Conservation (phyloP, 1,284 basidiomycete genomes). For the Singerocomus inundabilis region DNA sequence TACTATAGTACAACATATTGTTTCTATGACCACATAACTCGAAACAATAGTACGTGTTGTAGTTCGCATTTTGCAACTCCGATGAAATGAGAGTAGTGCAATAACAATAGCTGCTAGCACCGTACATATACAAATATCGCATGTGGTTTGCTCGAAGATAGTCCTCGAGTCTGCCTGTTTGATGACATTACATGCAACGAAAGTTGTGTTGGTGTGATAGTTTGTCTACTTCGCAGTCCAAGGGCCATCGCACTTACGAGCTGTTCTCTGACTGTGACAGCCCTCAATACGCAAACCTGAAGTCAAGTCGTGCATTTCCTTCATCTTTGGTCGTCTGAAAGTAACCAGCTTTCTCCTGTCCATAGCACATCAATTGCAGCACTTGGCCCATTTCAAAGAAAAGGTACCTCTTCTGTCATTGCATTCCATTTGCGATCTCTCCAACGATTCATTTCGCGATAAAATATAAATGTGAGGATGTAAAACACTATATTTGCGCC, state of each 20-base stretch:
- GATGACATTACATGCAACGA: neutral
- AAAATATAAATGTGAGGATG: constrained; percentile 52
- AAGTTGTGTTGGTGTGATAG: neutral
- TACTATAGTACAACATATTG: too few species aligned
- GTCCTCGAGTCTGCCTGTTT: too few species aligned
- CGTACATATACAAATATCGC: too few species aligned
- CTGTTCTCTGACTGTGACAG: neutral
- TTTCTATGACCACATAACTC: too few species aligned
- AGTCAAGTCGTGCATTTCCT: constrained; percentile 57
- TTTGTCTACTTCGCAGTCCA: too few species aligned
- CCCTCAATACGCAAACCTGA: constrained; percentile 52
- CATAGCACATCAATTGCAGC: neutral
- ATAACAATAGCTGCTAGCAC: too few species aligned
- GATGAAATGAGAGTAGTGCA: too few species aligned
- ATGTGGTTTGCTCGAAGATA: too few species aligned
- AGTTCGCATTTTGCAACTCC: too few species aligned
- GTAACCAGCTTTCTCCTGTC: constrained; percentile 54
- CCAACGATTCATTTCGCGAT: constrained; percentile 49
- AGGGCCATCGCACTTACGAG: too few species aligned
- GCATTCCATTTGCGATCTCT: constrained; percentile 53
- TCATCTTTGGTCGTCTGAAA: constrained; percentile 55
- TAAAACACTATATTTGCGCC: constrained; percentile 47
- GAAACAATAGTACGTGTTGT: too few species aligned
- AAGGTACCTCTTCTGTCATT: constrained; percentile 48
- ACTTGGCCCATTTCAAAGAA: neutral